A percentile compares a stretch with the other conserved stretches of the same genome.
Conservation (phyloP, 169 alveolate species). For the Plasmodium inui region DNA sequence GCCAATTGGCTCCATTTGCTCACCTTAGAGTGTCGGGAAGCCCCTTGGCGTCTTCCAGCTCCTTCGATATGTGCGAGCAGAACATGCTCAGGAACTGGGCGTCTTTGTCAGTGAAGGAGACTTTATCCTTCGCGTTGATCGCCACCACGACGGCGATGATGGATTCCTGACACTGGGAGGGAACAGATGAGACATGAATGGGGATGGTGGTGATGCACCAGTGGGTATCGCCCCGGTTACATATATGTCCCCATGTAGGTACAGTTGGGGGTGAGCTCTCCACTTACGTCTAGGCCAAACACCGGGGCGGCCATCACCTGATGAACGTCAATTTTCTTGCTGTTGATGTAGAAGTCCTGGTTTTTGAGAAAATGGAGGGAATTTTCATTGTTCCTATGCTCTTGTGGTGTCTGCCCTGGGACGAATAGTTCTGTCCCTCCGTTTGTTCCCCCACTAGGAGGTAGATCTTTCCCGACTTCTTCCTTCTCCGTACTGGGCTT, state of each 20-base stretch:
- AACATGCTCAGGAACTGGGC: conserved; percentile 28
- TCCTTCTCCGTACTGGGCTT: background rate
- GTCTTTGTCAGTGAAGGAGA: conserved; percentile 26
- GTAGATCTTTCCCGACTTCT: background rate
- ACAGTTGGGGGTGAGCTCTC: background rate
- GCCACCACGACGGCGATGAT: conserved; percentile 21
- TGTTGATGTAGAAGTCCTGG: background rate
- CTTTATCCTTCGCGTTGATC: conserved; percentile 13
- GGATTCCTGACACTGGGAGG: conserved; percentile 1
- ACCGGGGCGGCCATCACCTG: conserved; percentile 51
- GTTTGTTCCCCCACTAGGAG: background rate
- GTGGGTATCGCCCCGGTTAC: background rate
- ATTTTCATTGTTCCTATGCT: background rate
- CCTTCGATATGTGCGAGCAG: conserved; percentile 39
- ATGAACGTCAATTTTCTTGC: conserved; percentile 8
- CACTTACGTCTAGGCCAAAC: conserved; percentile 24
- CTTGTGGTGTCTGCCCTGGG: background rate
- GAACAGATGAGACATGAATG: background rate
- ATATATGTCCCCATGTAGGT: background rate
- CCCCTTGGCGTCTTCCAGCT: conserved; percentile 10
- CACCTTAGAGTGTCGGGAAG: conserved; percentile 15
- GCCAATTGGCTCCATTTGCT: background rate
- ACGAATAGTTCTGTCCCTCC: background rate
- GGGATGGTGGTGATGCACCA: background rate
- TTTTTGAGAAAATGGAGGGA: background rate